phyloP scores from a whole-genome alignment of 805 yeast species.

The Wickerhamomyces tratensis region DNA sequence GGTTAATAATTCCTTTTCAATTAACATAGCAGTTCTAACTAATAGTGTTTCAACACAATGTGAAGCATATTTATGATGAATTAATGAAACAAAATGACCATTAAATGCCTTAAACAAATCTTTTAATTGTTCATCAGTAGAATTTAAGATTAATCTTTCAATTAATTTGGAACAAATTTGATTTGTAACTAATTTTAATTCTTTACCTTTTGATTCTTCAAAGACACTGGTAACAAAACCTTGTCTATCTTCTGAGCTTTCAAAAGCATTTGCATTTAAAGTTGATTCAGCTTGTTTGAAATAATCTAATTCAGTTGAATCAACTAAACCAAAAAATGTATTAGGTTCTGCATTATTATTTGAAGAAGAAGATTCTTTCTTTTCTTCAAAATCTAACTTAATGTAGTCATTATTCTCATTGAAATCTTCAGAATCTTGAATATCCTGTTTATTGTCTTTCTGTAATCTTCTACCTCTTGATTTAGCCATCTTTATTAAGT shows the following conservation, averaged over 20 bases:
- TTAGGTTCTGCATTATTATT: conserved; percentile 16
- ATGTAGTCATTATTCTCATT: conserved; percentile 1
- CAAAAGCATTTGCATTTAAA: conserved; percentile 71
- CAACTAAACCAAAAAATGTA: conserved; percentile 81
- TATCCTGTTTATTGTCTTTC: conserved; percentile 13
- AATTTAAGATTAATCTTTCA: conserved; percentile 71
- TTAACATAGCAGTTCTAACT: conserved; percentile 61
- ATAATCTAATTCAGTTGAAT: conserved; percentile 76
- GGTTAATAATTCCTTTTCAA: conserved; percentile 61
- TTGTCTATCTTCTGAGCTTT: conserved; percentile 55
- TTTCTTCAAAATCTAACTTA: conserved; percentile 1
- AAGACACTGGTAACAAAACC: conserved; percentile 71
- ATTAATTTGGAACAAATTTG: conserved; percentile 90
- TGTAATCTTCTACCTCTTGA: conserved; percentile 33
- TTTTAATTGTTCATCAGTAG: conserved; percentile 57
- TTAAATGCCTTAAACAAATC: conserved; percentile 54
- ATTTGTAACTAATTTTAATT: conserved; percentile 83
- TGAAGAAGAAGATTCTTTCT: conserved; percentile 3
- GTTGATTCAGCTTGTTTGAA: conserved; percentile 90
- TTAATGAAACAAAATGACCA: conserved; percentile 67
- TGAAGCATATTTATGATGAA: conserved; percentile 85
- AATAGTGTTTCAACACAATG: conserved; percentile 87
- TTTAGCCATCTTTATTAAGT: conserved; percentile 16
- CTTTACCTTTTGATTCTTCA: conserved; percentile 83
- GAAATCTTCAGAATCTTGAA: background rate